Percentiles rank a stretch among this genome's conserved stretches.
These are phyloP conservation scores for Arabidopsis suecica DNA, from an alignment of 345 rosid genomes.

Conservation along the genomic window DNA sequence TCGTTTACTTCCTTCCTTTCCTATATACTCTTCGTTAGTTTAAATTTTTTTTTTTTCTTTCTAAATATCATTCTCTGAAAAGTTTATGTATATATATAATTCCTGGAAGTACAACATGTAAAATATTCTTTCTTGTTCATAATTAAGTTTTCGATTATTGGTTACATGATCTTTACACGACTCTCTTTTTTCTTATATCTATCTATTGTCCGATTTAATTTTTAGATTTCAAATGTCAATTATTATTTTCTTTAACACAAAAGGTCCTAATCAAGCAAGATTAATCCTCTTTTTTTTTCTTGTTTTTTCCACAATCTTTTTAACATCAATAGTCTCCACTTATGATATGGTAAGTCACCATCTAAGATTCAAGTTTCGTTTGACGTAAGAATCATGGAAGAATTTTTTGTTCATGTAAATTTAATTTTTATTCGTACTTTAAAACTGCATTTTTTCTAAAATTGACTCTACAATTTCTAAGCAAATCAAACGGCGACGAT, in stretches of 20 bases:
- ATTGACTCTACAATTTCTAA: background rate
- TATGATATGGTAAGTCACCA: conserved; percentile 3
- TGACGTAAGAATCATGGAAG: background rate
- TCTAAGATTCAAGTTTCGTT: conserved; percentile 6
- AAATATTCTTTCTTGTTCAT: conserved; percentile 20
- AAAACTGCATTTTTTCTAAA: background rate
- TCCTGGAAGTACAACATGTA: conserved; percentile 23
- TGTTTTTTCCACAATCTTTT: background rate
- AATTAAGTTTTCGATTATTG: conserved; percentile 34
- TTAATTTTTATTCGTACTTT: background rate
- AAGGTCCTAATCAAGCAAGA: too few relatives aligned
- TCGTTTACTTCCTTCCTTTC: conserved; percentile 21
- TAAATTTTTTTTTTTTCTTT: too few relatives aligned
- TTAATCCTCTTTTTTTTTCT: too few relatives aligned
- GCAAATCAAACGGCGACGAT: background rate
- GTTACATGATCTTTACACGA: conserved; percentile 20
- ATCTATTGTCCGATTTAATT: background rate
- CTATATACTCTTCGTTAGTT: too few relatives aligned
- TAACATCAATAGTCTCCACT: conserved; percentile 1
- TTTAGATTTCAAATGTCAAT: conserved; percentile 6
- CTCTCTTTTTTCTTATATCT: background rate
- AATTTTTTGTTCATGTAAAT: background rate
- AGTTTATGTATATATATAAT: background rate
- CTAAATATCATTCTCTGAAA: background rate
- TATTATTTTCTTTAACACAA: background rate